Evolutionary conservation across 2,329 filamentous ascomycete species (phyloP), one percentile per base, ranked within the genome.

Genomic region (Fusarium marasasianum): DNA sequence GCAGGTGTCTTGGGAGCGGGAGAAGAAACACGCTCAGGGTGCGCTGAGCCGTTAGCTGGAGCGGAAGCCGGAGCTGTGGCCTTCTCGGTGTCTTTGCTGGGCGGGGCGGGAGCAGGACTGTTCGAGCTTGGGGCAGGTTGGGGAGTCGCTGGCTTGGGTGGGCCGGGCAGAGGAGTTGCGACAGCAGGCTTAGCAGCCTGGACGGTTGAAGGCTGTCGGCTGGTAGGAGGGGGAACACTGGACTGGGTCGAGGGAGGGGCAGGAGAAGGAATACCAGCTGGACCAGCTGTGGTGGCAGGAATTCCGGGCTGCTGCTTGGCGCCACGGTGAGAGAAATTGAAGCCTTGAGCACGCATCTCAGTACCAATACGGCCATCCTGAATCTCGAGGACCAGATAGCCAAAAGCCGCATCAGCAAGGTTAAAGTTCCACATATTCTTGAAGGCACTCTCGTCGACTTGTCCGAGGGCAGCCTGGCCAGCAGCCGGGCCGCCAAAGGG

Each of bases 391-490:
- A 98, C 95, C 58, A 99, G 88, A 88, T 95, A 99, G 70, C 96
- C 96, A 82, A 98, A 99, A 26, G 96, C 96, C 63, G 96, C 96
- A 86, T 99, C 96, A 37, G 96, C 96, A 75, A 99, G 85, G 83
- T 98, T 98, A 86, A 99, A 99, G 84, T 99, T 99, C 96, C 96
- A 99, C 96, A 98, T 98, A 82, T 99, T 99, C 87, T 99, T 99
- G 89, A 99, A 99, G 3, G 96, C 96, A 79, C 95, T 98, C 86
- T 99, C 96, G 73, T 99, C 96, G 24, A 99, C 95, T 80, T 97
- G 94, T 38, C 96, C 96, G 57, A 94, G 92, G 66, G 90, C 89
- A 60, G 89, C 86, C 57, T 91, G 91, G 44, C 92, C 93, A 56
- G 91, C 90, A 60, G 92, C 90, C 37, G 94, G 94, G 20, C 96